These are phyloP conservation scores for Diaporthe capsici DNA, from an alignment of 2,329 filamentous ascomycete genomes.

Conservation along the genomic window DNA sequence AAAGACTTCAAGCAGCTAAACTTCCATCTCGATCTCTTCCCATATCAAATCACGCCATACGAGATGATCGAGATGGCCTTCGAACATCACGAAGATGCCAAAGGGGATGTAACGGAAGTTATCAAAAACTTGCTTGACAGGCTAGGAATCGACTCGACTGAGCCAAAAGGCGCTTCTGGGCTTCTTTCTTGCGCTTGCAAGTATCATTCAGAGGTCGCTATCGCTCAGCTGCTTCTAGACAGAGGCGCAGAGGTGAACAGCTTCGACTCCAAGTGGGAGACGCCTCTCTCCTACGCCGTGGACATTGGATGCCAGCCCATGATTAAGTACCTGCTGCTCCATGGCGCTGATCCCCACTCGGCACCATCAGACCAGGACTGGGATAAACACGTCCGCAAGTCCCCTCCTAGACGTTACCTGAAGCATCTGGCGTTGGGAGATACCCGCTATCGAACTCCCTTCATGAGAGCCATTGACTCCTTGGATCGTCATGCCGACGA, in stretches of 20 bases:
- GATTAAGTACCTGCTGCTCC: background rate
- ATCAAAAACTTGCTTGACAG: background rate
- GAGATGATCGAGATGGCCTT: background rate
- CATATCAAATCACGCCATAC: background rate
- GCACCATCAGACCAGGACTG: background rate
- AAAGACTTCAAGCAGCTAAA: background rate
- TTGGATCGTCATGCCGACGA: background rate
- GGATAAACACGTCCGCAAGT: background rate
- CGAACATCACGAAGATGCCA: background rate
- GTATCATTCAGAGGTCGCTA: background rate
- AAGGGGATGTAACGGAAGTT: background rate
- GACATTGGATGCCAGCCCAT: background rate
- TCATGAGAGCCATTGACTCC: background rate
- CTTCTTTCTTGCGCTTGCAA: background rate
- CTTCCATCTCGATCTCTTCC: background rate
- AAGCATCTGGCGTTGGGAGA: too few species aligned
- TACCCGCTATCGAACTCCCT: background rate
- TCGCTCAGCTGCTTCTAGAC: background rate
- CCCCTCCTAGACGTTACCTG: too few species aligned
- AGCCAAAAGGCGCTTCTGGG: background rate
- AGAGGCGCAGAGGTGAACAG: background rate
- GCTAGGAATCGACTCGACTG: background rate
- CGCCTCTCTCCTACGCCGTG: background rate
- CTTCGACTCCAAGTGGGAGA: background rate
- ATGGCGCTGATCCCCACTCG: conserved; percentile 7